Conservation (phyloP, 2,329 filamentous ascomycete species). For the Botrytis sinoallii region DNA sequence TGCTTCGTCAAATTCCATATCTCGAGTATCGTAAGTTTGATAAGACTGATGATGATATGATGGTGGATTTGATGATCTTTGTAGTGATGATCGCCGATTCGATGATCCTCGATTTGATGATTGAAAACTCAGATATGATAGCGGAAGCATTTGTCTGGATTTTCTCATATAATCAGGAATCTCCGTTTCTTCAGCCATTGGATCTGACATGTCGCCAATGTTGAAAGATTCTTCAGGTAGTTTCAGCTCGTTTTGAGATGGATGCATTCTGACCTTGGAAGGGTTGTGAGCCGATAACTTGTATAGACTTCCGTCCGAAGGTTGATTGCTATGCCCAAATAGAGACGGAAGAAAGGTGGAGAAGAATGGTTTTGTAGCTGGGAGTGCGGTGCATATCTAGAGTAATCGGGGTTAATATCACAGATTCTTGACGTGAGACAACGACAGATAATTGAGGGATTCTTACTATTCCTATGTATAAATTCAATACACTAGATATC, state of each 20-base stretch:
- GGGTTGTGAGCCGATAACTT: background rate
- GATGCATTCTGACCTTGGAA: background rate
- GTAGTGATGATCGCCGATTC: background rate
- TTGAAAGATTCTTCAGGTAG: background rate
- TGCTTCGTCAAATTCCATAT: slow-evolving; percentile 8
- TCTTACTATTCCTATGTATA: slow-evolving; percentile 44
- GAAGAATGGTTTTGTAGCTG: slow-evolving; percentile 45
- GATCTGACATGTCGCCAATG: background rate
- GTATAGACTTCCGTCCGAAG: background rate
- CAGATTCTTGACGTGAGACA: background rate
- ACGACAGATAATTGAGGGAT: background rate
- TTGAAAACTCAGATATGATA: slow-evolving; percentile 11
- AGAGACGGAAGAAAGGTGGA: slow-evolving; percentile 38
- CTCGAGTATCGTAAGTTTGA: slow-evolving; percentile 7
- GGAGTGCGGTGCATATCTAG: slow-evolving; percentile 44
- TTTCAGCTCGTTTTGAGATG: background rate
- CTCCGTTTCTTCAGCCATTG: background rate
- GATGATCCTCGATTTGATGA: background rate
- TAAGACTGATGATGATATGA: background rate
- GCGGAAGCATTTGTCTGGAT: slow-evolving; percentile 9
- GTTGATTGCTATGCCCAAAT: background rate
- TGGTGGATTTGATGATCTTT: background rate
- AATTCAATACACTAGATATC: slow-evolving; percentile 40
- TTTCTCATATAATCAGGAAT: background rate
- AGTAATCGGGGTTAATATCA: background rate